Conservation (phyloP, 805 yeast species). For the Saccharomycopsis sp. region DNA sequence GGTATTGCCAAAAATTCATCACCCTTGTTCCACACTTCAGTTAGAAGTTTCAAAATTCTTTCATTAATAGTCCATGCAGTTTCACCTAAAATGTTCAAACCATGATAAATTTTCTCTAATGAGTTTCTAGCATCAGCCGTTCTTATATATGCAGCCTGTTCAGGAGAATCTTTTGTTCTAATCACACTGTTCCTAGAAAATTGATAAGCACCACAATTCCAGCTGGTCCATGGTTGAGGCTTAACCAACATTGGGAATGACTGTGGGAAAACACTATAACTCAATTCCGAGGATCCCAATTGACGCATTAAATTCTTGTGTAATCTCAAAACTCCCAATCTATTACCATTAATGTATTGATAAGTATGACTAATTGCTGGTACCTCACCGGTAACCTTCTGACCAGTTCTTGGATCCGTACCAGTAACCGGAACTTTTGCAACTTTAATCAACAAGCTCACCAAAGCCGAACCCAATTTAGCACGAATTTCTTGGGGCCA, state of each 20-base stretch:
- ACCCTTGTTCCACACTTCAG: slow-evolving; percentile 84
- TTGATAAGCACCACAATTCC: slow-evolving; percentile 80
- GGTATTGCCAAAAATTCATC: slow-evolving; percentile 69
- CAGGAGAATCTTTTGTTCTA: slow-evolving; percentile 79
- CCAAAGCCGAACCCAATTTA: slow-evolving; percentile 73
- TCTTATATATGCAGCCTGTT: slow-evolving; percentile 79
- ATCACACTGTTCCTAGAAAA: slow-evolving; percentile 58
- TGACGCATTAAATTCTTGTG: slow-evolving; percentile 63
- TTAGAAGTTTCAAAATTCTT: slow-evolving; percentile 57
- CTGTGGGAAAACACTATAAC: slow-evolving; percentile 75
- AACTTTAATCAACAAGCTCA: slow-evolving; percentile 68
- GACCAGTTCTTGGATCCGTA: slow-evolving; percentile 70
- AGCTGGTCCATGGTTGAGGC: slow-evolving; percentile 83
- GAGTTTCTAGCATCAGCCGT: slow-evolving; percentile 72
- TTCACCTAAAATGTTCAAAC: slow-evolving; percentile 76
- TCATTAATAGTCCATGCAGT: slow-evolving; percentile 93
- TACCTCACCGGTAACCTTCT: slow-evolving; percentile 59
- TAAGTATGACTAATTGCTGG: slow-evolving; percentile 91
- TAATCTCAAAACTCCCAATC: slow-evolving; percentile 71
- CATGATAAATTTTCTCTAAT: slow-evolving; percentile 63
- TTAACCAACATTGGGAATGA: slow-evolving; percentile 84
- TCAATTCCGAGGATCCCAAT: slow-evolving; percentile 57
- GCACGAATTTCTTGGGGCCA: slow-evolving; percentile 59
- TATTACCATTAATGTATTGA: slow-evolving; percentile 71
- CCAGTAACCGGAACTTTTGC: slow-evolving; percentile 80